These are phyloP conservation scores for Rasamsonia emersonii DNA, from an alignment of 2,329 filamentous ascomycete species.

Conservation along the genomic window DNA sequence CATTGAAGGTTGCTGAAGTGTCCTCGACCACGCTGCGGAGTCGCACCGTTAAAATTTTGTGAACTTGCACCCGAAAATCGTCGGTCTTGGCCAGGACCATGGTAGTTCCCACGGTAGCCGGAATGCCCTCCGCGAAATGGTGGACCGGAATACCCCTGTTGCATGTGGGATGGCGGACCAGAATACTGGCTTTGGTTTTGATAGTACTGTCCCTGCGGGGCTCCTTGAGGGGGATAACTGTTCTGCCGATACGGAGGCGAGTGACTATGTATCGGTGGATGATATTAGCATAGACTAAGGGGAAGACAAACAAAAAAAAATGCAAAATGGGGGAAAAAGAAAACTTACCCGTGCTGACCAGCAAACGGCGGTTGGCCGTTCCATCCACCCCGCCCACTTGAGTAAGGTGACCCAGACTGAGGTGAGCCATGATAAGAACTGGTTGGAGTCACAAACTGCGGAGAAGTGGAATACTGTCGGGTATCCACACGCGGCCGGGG, in stretches of 20 bases:
- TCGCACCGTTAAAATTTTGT: slow-evolving; percentile 35
- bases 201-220: slow-evolving; percentile 49
- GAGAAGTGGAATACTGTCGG: slow-evolving; percentile 49
- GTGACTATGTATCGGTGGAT: no score
- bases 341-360: slow-evolving; percentile 43
- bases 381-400: slow-evolving; percentile 47
- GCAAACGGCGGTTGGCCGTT: slow-evolving; percentile 35
- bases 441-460: slow-evolving; percentile 48
- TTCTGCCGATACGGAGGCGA: slow-evolving; percentile 54
- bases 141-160: slow-evolving; percentile 43
- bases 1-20: slow-evolving; percentile 64
- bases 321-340: slow-evolving; percentile 2
- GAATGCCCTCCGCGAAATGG: slow-evolving; percentile 45
- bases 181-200: slow-evolving; percentile 42
- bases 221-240: slow-evolving; percentile 45
- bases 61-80: slow-evolving; percentile 38
- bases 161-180: slow-evolving; percentile 50
- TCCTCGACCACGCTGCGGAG: slow-evolving; percentile 45
- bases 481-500: slow-evolving; percentile 34
- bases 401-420: slow-evolving; percentile 54
- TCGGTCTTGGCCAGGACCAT: slow-evolving; percentile 37
- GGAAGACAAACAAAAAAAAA: slow-evolving; percentile 16
- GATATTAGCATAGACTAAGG: slow-evolving; percentile 10
- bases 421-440: slow-evolving; percentile 53
- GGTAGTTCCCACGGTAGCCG: slow-evolving; percentile 54